phyloP scores from a whole-genome alignment of 2,329 filamentous ascomycete genomes.

The Geoglossum cookeanum region DNA sequence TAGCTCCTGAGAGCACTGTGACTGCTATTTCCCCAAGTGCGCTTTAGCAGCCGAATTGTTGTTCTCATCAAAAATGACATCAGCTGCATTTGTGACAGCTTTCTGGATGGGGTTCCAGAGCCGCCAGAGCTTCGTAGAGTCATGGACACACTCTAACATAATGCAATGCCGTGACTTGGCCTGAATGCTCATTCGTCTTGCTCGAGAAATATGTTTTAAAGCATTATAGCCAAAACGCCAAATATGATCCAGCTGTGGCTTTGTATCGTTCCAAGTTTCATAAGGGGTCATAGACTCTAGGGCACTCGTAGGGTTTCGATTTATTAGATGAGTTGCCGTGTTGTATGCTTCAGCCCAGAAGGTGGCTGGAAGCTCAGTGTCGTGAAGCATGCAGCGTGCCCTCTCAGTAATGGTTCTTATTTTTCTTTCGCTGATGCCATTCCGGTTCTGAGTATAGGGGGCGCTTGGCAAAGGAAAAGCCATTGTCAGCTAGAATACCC shows the following conservation, averaged over 20 bases:
- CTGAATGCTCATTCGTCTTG: background rate
- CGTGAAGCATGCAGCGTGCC: background rate
- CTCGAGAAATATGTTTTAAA: background rate
- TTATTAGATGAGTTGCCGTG: background rate
- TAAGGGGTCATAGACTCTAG: background rate
- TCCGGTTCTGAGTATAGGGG: conserved; percentile 1
- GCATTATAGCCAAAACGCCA: background rate
- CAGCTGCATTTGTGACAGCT: no score
- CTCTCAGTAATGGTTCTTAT: background rate
- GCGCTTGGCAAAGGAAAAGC: background rate
- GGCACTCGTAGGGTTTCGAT: background rate
- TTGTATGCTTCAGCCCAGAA: background rate
- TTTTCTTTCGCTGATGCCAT: background rate
- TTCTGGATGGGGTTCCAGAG: no score
- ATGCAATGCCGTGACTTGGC: background rate
- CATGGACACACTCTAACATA: background rate
- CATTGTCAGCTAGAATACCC: background rate
- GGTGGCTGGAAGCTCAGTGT: background rate
- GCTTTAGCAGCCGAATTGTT: no score
- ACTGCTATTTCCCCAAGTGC: no score
- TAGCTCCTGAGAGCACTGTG: no score
- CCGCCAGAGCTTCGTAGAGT: background rate
- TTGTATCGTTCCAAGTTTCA: background rate
- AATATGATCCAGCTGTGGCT: background rate
- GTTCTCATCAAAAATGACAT: no score